Conservation (phyloP, 495 filamentous ascomycete genomes). For the Penicillium lividum region DNA sequence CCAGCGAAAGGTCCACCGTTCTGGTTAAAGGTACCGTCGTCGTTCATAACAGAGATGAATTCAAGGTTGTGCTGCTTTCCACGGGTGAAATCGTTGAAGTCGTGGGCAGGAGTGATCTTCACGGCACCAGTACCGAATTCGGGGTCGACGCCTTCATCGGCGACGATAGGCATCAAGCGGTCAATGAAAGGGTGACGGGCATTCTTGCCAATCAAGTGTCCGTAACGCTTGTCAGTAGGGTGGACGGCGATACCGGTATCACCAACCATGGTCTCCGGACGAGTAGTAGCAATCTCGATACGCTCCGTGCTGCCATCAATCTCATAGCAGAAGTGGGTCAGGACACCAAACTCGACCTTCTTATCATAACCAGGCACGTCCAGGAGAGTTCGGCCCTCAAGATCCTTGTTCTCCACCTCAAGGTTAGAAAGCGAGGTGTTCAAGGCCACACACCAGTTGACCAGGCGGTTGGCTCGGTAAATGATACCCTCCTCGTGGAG, state of each 20-base stretch:
- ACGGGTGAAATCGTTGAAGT: constrained; percentile 74
- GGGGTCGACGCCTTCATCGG: constrained; percentile 67
- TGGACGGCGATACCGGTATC: constrained; percentile 78
- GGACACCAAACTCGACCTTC: constrained; percentile 73
- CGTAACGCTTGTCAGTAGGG: constrained; percentile 63
- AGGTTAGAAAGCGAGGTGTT: constrained; percentile 77
- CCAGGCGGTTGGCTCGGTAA: constrained; percentile 73
- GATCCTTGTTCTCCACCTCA: constrained; percentile 74
- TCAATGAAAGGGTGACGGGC: constrained; percentile 72
- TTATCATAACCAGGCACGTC: constrained; percentile 65
- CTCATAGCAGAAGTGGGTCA: constrained; percentile 70
- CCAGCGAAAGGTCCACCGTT: constrained; percentile 62
- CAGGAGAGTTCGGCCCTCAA: constrained; percentile 64
- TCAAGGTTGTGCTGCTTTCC: constrained; percentile 66
- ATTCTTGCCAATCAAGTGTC: constrained; percentile 69
- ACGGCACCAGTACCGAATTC: constrained; percentile 80
- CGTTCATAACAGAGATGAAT: constrained; percentile 53
- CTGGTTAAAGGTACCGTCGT: constrained; percentile 65
- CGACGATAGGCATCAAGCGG: constrained; percentile 67
- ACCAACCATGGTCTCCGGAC: constrained; percentile 81
- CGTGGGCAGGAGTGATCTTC: constrained; percentile 79
- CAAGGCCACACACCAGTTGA: constrained; percentile 74
- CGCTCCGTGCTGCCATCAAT: constrained; percentile 64
- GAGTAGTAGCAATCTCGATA: constrained; percentile 77
- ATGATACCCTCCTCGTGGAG: constrained; percentile 76